These are phyloP conservation scores for Sporothrix protearum DNA, from an alignment of 2,329 filamentous ascomycete genomes.

Conservation along the genomic window DNA sequence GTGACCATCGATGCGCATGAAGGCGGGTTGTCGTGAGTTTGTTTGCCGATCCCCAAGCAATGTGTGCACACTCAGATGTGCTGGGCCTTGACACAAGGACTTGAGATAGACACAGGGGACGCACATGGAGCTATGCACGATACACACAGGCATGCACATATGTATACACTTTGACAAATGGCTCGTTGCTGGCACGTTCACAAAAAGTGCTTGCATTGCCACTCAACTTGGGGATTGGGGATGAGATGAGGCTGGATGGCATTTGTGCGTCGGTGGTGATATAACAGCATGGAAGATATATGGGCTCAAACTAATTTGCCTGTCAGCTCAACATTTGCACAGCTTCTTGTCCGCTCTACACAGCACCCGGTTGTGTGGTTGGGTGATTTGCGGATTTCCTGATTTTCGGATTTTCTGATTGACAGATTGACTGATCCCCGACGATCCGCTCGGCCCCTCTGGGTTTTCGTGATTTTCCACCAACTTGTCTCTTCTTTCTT, in stretches of 20 bases:
- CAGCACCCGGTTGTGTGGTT: neutral
- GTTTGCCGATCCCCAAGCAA: neutral
- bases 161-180: neutral
- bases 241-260: neutral
- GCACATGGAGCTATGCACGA: neutral
- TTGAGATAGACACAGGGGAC: neutral
- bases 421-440: neutral
- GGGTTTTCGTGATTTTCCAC: neutral
- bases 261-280: neutral
- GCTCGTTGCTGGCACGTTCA: neutral
- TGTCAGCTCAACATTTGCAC: neutral
- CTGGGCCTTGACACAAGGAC: neutral
- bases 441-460: neutral
- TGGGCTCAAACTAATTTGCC: neutral
- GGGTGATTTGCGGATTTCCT: constrained; percentile 2
- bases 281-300: neutral
- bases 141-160: neutral
- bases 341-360: neutral
- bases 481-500: neutral
- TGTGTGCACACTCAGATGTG: constrained; percentile 1
- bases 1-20: neutral
- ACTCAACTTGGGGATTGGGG: neutral
- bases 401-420: constrained; percentile 1
- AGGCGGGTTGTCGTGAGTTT: neutral
- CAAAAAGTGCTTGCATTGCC: neutral